A percentile compares a stretch with the other conserved stretches of the same genome.
Conservation (phyloP, 352 stramenopile species). For the Chrysophaeum taylorii region DNA sequence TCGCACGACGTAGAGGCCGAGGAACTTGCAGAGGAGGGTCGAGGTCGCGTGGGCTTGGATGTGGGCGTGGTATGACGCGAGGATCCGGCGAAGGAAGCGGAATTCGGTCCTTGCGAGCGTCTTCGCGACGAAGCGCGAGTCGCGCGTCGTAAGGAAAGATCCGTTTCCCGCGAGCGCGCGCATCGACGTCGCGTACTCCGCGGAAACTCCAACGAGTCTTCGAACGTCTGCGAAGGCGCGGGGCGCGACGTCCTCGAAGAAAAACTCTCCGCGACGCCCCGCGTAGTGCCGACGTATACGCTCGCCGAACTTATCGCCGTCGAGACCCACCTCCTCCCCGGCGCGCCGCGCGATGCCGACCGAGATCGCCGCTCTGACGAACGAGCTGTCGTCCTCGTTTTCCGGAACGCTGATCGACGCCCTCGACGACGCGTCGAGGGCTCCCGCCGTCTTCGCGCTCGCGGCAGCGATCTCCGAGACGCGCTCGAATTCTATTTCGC, state of each 20-base stretch:
- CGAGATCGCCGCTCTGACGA: background rate
- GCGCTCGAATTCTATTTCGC: no score
- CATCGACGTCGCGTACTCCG: slow-evolving; percentile 32
- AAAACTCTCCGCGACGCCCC: slow-evolving; percentile 39
- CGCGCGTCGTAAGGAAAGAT: slow-evolving; percentile 93
- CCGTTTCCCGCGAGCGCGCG: slow-evolving; percentile 67
- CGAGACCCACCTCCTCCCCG: background rate
- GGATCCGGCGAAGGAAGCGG: background rate
- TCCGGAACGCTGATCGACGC: no score
- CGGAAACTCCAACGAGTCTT: slow-evolving; percentile 34
- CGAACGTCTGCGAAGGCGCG: slow-evolving; percentile 51
- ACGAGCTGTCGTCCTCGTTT: background rate
- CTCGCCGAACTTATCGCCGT: background rate
- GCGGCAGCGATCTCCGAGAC: no score
- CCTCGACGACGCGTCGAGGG: no score
- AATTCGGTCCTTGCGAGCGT: slow-evolving; percentile 33
- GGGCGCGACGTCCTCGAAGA: slow-evolving; percentile 60
- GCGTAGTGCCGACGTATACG: background rate
- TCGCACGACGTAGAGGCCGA: background rate
- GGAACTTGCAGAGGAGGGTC: background rate
- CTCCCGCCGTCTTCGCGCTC: no score
- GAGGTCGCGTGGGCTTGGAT: background rate
- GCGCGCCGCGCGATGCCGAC: background rate
- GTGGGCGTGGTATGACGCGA: background rate
- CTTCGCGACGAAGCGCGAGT: slow-evolving; percentile 86